A percentile compares a stretch with the other conserved stretches of the same genome.
Evolutionary conservation across 306 rosid species (phyloP).

Genomic region (Quercus ilex): DNA sequence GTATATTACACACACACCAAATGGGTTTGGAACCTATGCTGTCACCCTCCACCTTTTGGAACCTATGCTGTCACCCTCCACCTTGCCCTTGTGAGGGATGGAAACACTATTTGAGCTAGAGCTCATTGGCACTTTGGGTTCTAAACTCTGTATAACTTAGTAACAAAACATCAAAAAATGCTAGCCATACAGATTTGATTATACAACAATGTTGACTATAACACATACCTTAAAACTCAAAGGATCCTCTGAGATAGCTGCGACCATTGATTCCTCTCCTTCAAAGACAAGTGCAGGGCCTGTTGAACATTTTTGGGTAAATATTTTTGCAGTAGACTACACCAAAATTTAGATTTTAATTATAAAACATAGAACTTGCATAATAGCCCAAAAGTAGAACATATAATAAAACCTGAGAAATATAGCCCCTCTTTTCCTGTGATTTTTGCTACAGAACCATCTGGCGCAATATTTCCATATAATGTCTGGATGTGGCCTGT

Average conservation of each 20-base stretch:
- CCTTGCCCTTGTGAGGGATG: no score
- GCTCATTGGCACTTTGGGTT: no score
- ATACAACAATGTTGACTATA: neutral
- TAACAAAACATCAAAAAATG: no score
- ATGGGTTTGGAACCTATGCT: no score
- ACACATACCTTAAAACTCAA: constrained; percentile 67
- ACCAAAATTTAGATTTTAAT: neutral
- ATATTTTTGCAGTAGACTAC: neutral
- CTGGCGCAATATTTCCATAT: constrained; percentile 86
- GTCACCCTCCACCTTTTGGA: no score
- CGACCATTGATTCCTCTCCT: constrained; percentile 95
- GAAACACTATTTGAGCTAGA: no score
- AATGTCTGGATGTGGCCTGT: constrained; percentile 87
- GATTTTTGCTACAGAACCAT: constrained; percentile 95
- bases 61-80: no score
- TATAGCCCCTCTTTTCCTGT: constrained; percentile 97
- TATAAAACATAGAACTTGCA: constrained; percentile 10
- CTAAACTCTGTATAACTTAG: no score
- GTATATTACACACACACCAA: no score
- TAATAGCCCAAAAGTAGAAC: neutral
- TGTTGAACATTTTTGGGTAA: constrained; percentile 37
- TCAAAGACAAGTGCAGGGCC: constrained; percentile 96
- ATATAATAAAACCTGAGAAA: constrained; percentile 69
- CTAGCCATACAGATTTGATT: neutral
- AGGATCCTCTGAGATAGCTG: constrained; percentile 81